phyloP scores from a whole-genome alignment of 208 protist genomes.

The Acanthamoeba royreba region DNA sequence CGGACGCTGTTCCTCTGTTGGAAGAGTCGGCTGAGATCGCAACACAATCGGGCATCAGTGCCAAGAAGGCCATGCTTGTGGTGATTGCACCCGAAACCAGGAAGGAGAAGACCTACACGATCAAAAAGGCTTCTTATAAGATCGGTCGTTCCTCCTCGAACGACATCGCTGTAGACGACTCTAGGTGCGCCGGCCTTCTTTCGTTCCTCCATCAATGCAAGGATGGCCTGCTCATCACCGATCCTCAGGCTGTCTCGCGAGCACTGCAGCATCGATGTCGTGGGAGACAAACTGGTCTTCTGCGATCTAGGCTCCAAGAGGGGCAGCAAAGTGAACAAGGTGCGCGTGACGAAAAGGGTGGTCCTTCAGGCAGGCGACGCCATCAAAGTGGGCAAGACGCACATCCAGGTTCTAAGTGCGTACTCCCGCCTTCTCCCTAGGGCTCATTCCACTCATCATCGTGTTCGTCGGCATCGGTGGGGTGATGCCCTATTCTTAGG shows the following conservation, averaged over 20 bases:
- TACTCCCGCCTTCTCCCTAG: too few species aligned
- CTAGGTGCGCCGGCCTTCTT: background rate
- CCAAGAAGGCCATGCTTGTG: background rate
- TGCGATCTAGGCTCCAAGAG: background rate
- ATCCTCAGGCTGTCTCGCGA: background rate
- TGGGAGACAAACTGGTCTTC: background rate
- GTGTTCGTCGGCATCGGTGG: too few species aligned
- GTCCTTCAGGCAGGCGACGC: background rate
- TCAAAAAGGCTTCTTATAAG: background rate
- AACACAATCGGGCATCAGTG: background rate
- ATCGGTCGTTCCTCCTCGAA: background rate
- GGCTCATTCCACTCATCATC: too few species aligned
- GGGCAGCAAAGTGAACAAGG: constrained; percentile 13
- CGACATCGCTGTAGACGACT: background rate
- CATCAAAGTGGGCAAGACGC: background rate
- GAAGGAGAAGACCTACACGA: constrained; percentile 10
- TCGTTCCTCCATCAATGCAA: background rate
- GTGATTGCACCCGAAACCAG: background rate
- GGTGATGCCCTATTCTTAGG: too few species aligned
- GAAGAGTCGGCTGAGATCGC: background rate
- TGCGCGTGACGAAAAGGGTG: background rate
- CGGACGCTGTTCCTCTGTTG: background rate
- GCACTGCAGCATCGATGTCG: background rate
- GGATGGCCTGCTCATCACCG: background rate
- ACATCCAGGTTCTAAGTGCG: background rate